Evolutionary conservation across 805 yeast species (phyloP), one percentile per base, ranked within the genome.

Genomic region (Candida vartiovaarae): DNA sequence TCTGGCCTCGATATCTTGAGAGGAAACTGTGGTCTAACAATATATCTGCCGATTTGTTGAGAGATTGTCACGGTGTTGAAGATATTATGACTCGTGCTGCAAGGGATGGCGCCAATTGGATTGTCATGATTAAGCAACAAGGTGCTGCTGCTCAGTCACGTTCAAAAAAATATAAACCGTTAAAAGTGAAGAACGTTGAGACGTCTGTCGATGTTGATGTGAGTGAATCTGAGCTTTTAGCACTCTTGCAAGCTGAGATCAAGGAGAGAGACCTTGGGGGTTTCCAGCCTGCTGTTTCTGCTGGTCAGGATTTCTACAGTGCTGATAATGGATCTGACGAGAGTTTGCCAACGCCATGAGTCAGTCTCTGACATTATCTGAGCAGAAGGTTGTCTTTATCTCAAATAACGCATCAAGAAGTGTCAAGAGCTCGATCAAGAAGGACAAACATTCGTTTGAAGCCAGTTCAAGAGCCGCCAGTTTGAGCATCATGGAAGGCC

Each of bases 391-490:
- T 8, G 65, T 74, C 1, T 75, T 81, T 40, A 82, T 91, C 3
- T 76, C 87, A 2, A 87, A 87, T 54, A 87, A 85, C 53, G 90
- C 93, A 2, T 86, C 87, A 4, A 76, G 84, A 60, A 84, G 93
- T 23, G 79, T 78, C 40, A 78, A 84, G 40, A 85, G 84, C 59
- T 77, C 78, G 47, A 85, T 82, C 57, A 82, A 82, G 56, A 78
- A 77, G 57, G 95, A 86, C 48, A 80, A 75, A 53, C 85, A 84
- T 87, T 78, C 79, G 15, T 62, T 78, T 35, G 95, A 87, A 47
- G 88, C 85, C 48, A 80, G 76, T 43, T 77, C 95, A 0, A 76
- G 75, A 48, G 71, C 74, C 43, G 84, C 84, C 0, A 72, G 85
- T 0, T 71, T 73, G 1, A 58, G 65, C 3, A 67, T 82, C 38